Percentiles rank a stretch among this genome's conserved stretches.
Evolutionary conservation across 768 basidiomycete genomes (phyloP).

Genomic region (Paxillus ammoniavirescens): DNA sequence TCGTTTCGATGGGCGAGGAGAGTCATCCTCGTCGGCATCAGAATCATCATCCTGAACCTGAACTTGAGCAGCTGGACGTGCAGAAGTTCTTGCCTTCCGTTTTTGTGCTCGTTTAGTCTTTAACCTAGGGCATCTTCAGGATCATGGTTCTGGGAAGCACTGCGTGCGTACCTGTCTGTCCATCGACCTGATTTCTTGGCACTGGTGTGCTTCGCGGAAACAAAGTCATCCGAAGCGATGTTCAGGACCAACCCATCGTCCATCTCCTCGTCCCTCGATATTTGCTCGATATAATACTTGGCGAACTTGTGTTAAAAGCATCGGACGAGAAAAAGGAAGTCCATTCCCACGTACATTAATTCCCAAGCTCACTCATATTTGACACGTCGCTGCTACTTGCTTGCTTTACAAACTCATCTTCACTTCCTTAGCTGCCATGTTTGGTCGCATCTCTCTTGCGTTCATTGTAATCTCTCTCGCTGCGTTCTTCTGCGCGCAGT

Average conservation of each 20-base stretch:
- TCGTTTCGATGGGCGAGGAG: slow-evolving; percentile 47
- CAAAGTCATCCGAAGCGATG: slow-evolving; percentile 45
- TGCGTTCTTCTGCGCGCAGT: slow-evolving; percentile 68
- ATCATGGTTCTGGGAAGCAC: not conserved
- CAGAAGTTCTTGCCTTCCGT: slow-evolving; percentile 45
- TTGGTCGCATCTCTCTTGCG: slow-evolving; percentile 59
- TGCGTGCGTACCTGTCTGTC: slow-evolving; percentile 65
- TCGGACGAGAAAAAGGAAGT: slow-evolving; percentile 16
- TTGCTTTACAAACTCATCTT: slow-evolving; percentile 4
- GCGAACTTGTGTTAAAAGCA: not conserved
- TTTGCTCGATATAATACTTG: too few species aligned
- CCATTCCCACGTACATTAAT: slow-evolving; percentile 18
- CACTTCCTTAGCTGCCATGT: slow-evolving; percentile 34
- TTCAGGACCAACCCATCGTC: slow-evolving; percentile 79
- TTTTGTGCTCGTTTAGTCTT: slow-evolving; percentile 73
- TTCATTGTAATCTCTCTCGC: slow-evolving; percentile 62
- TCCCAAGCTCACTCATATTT: not conserved
- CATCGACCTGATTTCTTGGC: slow-evolving; percentile 65
- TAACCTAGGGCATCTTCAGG: slow-evolving; percentile 41
- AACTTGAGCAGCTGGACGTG: slow-evolving; percentile 13
- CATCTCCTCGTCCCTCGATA: slow-evolving; percentile 34
- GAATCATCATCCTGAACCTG: slow-evolving; percentile 20
- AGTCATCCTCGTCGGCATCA: slow-evolving; percentile 14
- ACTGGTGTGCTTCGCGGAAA: slow-evolving; percentile 24
- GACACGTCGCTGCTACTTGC: slow-evolving; percentile 20